Base-by-base conservation (phyloP, 345 rosid species). In the Luvunga scandens region DNA sequence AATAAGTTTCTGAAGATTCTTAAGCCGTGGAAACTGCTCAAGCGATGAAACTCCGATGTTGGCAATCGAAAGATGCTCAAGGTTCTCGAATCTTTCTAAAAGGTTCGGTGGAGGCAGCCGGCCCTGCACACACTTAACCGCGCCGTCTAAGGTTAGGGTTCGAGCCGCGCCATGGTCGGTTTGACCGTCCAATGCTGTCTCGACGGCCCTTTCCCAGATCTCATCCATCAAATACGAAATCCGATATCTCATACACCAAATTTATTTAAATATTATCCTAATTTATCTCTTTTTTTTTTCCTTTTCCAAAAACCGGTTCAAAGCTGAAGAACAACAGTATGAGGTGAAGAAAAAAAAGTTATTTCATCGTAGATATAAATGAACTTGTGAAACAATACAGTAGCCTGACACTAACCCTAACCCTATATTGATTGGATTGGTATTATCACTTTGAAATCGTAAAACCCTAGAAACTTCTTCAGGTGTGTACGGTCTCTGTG, bases 121-220 rank as follows among this genome's bases (percentile, higher is more conserved):
- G 2, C 95, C 93, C 13, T 90, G 91, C 19, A 84, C 82, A 69
- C 92, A 89, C 89, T 92, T 92, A 22, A 92, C 93, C 1, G 94
- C 93, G 19, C 97, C 95, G 77, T 92, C 97, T 39, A 92, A 87
- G 21, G 93, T 92, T 12, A 92, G 83, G 33, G 80, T 71, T 5
- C 89, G 82, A 33, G 78, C 81, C 63, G 87, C 86, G 1, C 77
- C 24, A 22, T 64, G 85, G 78, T 91, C 93, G 53, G 86, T 73
- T 83, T 85, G 85, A 63, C 94, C 93, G 50, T 81, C 94, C 56
- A 91, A 77, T 27, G 93, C 92, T 72, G 91, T 80, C 82, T 87
- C 92, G 75, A 92, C 92, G 55, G 93, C 93, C 79, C 88, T 76
- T 79, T 92, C 91, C 97, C 97, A 92, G 82, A 88, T 90, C 92